Conservation (phyloP, 768 basidiomycete genomes). For the Rubroboletus satanas region DNA sequence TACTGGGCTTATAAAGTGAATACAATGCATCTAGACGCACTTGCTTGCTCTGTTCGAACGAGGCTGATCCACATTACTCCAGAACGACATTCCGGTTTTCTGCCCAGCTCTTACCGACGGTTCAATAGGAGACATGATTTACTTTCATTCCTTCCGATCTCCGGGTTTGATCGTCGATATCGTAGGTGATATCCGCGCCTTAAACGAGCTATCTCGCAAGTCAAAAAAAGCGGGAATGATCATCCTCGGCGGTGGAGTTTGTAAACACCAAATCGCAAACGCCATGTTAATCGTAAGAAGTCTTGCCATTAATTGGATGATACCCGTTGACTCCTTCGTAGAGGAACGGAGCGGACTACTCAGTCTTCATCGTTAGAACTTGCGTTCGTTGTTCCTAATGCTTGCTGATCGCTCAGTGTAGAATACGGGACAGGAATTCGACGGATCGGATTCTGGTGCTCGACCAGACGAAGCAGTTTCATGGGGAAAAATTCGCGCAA, state of each 20-base stretch:
- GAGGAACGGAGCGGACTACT: slow-evolving; percentile 97
- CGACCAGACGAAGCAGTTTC: slow-evolving; percentile 96
- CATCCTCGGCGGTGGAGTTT: slow-evolving; percentile 94
- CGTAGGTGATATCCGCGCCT: slow-evolving; percentile 84
- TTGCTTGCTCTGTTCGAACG: slow-evolving; percentile 8
- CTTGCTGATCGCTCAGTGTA: slow-evolving; percentile 25
- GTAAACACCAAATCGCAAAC: slow-evolving; percentile 99
- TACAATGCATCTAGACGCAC: slow-evolving; percentile 21
- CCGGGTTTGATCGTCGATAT: slow-evolving; percentile 89
- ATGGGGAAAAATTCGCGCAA: slow-evolving; percentile 96
- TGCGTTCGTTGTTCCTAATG: not conserved
- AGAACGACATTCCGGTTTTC: slow-evolving; percentile 99
- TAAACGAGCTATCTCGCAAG: slow-evolving; percentile 86
- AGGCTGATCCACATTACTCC: slow-evolving; percentile 27
- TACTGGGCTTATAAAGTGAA: slow-evolving; percentile 99
- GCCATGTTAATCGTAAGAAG: slow-evolving; percentile 91
- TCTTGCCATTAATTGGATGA: not conserved
- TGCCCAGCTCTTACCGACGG: slow-evolving; percentile 98
- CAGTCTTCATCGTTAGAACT: slow-evolving; percentile 82
- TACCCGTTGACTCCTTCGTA: slow-evolving; percentile 29
- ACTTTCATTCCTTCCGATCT: slow-evolving; percentile 92
- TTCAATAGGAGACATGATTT: slow-evolving; percentile 98
- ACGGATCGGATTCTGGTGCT: slow-evolving; percentile 96
- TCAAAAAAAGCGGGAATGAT: slow-evolving; percentile 98
- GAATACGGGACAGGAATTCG: slow-evolving; percentile 99